Base-by-base conservation (phyloP, 148 eudicot genomes). In the Spergularia marina region DNA sequence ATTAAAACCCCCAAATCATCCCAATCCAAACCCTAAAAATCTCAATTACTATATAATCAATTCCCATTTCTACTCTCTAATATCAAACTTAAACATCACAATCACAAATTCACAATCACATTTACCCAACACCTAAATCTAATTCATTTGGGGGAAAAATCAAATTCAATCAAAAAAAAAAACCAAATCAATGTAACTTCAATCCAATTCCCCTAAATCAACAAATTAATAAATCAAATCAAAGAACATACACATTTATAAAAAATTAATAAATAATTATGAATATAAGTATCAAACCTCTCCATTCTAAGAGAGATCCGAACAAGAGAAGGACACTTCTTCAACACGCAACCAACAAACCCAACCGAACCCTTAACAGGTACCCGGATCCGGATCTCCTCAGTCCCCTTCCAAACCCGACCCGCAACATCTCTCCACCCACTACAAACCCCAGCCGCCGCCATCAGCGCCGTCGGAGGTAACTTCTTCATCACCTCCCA, bases 341-440 rank as follows among this genome's bases (percentile, higher is more conserved):
- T 86, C 84, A 94, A 72, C 66, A 94, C 78, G 55, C 86, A 86
- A 70, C 97, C 98, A 25, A 85, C 86, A 55, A 83, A 83, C 77
- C 89, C 87, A 39, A 90, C 82, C 52, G 78, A 85, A 17, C 88
- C 89, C 55, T 16, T 68, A n/a, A 53, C 77, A 59, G 98, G 96
- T 82, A 94, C 93, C 88, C 91, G 82, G 73, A 94, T 83, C 62
- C 90, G 77, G 4, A 94, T 75, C 85, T 94, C 98, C 83, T 86
- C 96, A 14, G 90, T 87, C 69, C 86, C 87, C 65, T 76, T 70
- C 96, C 96, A 94, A 23, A 94, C 41, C 87, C 80, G 79, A 74
- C 53, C 85, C 18, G 89, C 76, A 34, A 86, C 71, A 10, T 87
- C 96, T 72, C 96, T 87, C 98, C 98, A 94, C 66, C 90, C 91